phyloP scores from a whole-genome alignment of 2,329 filamentous ascomycete species.

The Botrytis fabae region DNA sequence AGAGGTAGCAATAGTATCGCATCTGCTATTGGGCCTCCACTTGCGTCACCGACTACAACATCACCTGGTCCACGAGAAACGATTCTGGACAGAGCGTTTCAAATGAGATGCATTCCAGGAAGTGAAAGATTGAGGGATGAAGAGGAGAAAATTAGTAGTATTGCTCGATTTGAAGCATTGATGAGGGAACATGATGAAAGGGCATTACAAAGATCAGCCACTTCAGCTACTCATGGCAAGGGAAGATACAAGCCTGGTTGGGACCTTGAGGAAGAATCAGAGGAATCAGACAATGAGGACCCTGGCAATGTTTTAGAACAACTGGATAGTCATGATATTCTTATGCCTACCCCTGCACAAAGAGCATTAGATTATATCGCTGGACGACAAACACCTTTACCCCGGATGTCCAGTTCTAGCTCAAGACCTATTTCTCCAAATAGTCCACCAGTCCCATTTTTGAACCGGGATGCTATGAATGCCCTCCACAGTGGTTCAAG shows the following conservation, averaged over 20 bases:
- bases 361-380: conserved; percentile 41
- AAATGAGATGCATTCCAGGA: conserved; percentile 62
- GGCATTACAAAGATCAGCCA: conserved; percentile 38
- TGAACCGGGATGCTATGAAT: conserved; percentile 38
- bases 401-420: not conserved
- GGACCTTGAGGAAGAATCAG: conserved; percentile 42
- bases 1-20: conserved; percentile 56
- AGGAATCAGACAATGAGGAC: conserved; percentile 42
- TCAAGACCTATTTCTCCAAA: conserved; percentile 33
- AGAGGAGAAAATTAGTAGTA: conserved; percentile 63
- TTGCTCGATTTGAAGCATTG: conserved; percentile 64
- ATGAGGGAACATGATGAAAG: conserved; percentile 61
- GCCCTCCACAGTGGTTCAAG: conserved; percentile 33
- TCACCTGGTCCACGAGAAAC: conserved; percentile 59
- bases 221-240: conserved; percentile 17
- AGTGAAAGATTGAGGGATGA: conserved; percentile 53
- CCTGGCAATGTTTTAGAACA: conserved; percentile 42
- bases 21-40: conserved; percentile 47
- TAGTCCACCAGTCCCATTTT: conserved; percentile 34
- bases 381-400: conserved; percentile 32
- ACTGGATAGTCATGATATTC: conserved; percentile 30
- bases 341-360: conserved; percentile 40
- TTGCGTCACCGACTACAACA: conserved; percentile 39
- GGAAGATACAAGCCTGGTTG: conserved; percentile 35
- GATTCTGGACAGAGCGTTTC: conserved; percentile 66